Conservation (phyloP, 1,284 basidiomycete genomes). For the Melampsora larici-populina region DNA sequence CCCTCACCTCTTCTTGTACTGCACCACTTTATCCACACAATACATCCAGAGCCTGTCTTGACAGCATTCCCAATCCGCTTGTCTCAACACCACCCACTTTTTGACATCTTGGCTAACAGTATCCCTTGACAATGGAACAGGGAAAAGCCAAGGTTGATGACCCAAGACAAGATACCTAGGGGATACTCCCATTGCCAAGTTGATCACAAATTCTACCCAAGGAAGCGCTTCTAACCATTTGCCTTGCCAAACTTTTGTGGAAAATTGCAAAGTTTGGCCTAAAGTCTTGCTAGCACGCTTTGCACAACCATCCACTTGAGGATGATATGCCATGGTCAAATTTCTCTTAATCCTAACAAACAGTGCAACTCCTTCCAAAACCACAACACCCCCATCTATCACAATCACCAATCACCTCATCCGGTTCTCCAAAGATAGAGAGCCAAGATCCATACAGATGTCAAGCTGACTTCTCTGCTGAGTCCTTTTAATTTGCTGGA, state of each 20-base stretch:
- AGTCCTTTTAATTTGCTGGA: background rate
- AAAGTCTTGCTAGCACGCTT: background rate
- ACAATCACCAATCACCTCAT: background rate
- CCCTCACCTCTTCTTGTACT: no score
- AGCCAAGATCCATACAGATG: background rate
- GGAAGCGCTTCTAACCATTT: background rate
- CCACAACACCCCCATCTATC: background rate
- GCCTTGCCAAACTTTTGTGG: background rate
- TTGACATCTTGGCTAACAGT: no score
- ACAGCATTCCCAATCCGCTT: background rate
- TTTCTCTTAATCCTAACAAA: background rate
- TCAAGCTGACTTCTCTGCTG: background rate
- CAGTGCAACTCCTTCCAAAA: background rate
- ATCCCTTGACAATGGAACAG: background rate
- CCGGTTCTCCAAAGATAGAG: background rate
- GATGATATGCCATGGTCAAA: background rate
- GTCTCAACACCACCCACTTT: background rate
- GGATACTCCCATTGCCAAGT: slow-evolving; percentile 28
- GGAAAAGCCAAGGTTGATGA: slow-evolving; percentile 43
- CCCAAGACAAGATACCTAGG: slow-evolving; percentile 44
- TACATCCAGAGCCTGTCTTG: background rate
- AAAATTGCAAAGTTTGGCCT: background rate
- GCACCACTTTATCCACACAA: background rate
- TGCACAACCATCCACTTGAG: background rate
- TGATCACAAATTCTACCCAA: slow-evolving; percentile 44